phyloP scores from a whole-genome alignment of 768 basidiomycete genomes.

The Saitozyma podzolica region DNA sequence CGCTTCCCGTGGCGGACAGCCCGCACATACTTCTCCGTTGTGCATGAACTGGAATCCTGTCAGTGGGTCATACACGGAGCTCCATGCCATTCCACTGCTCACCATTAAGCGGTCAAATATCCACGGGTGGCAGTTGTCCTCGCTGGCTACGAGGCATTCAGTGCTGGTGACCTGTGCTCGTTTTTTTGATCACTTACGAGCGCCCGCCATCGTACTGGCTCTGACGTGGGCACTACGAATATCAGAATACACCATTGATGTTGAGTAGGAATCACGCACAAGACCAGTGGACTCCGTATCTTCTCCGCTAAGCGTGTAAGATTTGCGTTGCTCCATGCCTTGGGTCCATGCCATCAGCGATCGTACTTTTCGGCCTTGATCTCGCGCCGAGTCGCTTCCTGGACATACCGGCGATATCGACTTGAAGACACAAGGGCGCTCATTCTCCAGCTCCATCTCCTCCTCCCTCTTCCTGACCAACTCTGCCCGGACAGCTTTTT shows the following conservation, averaged over 20 bases:
- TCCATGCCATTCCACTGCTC: conserved; percentile 16
- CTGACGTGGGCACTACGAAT: conserved; percentile 74
- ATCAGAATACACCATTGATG: background rate
- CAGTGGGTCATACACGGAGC: background rate
- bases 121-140: conserved; percentile 73
- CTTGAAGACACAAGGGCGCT: conserved; percentile 85
- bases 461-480: conserved; percentile 26
- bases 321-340: conserved; percentile 98
- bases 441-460: conserved; percentile 43
- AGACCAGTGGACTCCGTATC: conserved; percentile 92
- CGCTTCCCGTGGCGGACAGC: conserved; percentile 6
- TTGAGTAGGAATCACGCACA: conserved; percentile 59
- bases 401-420: conserved; percentile 81
- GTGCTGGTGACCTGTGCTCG: background rate
- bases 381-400: background rate
- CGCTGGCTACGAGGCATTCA: conserved; percentile 39
- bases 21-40: conserved; percentile 65
- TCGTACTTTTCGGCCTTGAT: background rate
- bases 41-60: conserved; percentile 77
- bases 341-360: background rate
- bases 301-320: conserved; percentile 92
- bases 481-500: conserved; percentile 5
- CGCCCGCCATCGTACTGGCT: conserved; percentile 67
- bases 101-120: conserved; percentile 90
- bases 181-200: conserved; percentile 34